Evolutionary conservation across 1,284 basidiomycete genomes (phyloP).

Genomic region (Athelia sp.): DNA sequence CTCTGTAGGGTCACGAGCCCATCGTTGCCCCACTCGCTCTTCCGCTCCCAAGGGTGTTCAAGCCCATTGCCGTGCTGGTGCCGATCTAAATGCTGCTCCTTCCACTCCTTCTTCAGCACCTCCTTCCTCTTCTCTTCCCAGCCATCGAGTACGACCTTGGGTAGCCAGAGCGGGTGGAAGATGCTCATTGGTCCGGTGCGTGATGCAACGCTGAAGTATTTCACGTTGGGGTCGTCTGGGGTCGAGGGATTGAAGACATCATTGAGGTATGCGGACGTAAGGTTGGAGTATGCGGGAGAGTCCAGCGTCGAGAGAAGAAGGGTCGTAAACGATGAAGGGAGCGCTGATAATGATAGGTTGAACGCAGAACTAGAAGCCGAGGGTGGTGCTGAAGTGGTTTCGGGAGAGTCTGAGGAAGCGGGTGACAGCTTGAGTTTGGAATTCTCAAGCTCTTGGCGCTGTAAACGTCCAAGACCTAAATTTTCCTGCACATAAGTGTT

Average conservation of each 20-base stretch:
- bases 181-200: slow-evolving; percentile 70
- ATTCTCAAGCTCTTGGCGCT: slow-evolving; percentile 13
- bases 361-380: slow-evolving; percentile 18
- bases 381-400: slow-evolving; percentile 9
- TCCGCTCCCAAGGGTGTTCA: slow-evolving; percentile 36
- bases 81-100: slow-evolving; percentile 11
- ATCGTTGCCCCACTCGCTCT: slow-evolving; percentile 85
- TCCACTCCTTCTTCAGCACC: slow-evolving; percentile 25
- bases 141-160: slow-evolving; percentile 90
- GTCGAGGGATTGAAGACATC: slow-evolving; percentile 90
- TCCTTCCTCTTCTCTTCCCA: slow-evolving; percentile 54
- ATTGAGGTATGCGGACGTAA: slow-evolving; percentile 84
- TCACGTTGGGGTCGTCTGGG: slow-evolving; percentile 79
- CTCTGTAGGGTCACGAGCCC: slow-evolving; percentile 88
- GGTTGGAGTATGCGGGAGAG: slow-evolving; percentile 95
- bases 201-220: slow-evolving; percentile 90
- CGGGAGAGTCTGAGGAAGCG: neutral
- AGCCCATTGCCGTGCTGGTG: slow-evolving; percentile 7
- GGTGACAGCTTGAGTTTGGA: neutral
- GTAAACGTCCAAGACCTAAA: slow-evolving; percentile 75
- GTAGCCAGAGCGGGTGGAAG: slow-evolving; percentile 96
- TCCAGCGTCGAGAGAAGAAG: slow-evolving; percentile 91
- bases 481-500: slow-evolving; percentile 50
- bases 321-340: slow-evolving; percentile 81
- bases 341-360: slow-evolving; percentile 41